A percentile compares a stretch with the other conserved stretches of the same genome.
Evolutionary conservation across 2,329 filamentous ascomycete species (phyloP).

Genomic region (Fusarium sp.): DNA sequence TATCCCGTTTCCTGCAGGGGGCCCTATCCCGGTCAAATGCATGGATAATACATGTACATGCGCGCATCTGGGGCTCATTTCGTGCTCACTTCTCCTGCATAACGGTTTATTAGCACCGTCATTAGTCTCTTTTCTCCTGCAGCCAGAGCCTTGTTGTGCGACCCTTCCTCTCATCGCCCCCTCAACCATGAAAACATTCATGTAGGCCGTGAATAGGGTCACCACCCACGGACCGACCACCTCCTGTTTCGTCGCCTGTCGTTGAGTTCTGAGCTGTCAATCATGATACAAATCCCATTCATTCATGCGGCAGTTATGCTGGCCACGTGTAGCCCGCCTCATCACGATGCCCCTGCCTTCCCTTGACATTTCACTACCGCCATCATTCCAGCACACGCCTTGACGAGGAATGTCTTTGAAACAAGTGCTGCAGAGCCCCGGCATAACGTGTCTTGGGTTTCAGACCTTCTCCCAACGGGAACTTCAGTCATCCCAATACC

Average conservation of each 20-base stretch:
- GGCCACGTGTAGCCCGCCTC: constrained; percentile 25
- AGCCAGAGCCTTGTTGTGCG: background rate
- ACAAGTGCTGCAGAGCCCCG: constrained; percentile 26
- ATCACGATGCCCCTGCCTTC: background rate
- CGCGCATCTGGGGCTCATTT: background rate
- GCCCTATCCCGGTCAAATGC: background rate
- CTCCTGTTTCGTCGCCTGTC: background rate
- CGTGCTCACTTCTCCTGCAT: background rate
- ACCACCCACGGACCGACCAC: background rate
- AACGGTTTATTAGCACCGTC: constrained; percentile 6
- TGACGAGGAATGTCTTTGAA: constrained; percentile 30
- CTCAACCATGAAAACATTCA: background rate
- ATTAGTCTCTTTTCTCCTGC: background rate
- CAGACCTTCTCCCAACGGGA: background rate
- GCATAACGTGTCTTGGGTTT: constrained; percentile 3
- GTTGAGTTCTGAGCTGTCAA: background rate
- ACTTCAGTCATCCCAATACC: background rate
- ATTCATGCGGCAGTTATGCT: constrained; percentile 6
- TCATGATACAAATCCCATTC: constrained; percentile 1
- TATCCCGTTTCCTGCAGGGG: background rate
- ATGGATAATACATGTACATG: background rate
- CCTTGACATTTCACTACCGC: constrained; percentile 20
- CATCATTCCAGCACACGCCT: constrained; percentile 24
- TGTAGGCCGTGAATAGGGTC: background rate
- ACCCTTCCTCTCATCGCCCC: background rate